Conservation (phyloP, 768 basidiomycete species). For the Lyophyllum decastes region DNA sequence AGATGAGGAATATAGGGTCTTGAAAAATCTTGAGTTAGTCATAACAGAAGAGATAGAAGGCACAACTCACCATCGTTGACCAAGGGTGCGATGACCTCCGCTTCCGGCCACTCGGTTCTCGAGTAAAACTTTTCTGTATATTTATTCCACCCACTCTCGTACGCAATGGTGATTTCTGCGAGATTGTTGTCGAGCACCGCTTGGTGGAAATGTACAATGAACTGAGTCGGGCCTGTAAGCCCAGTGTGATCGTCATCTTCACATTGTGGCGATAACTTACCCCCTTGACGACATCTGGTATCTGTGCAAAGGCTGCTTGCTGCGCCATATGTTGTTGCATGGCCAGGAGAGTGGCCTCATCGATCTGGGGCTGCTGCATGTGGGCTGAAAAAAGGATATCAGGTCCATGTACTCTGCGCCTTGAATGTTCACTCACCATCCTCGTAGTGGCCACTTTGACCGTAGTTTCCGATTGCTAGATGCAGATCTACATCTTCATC, state of each 20-base stretch:
- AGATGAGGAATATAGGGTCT: constrained; percentile 95
- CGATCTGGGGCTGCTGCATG: constrained; percentile 62
- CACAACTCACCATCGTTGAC: constrained; percentile 79
- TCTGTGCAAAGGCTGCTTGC: constrained; percentile 77
- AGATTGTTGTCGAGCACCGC: constrained; percentile 91
- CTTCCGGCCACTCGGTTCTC: constrained; percentile 96
- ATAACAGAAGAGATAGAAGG: background rate
- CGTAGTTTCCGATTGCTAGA: constrained; percentile 67
- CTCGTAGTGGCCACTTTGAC: constrained; percentile 68
- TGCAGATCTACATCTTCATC: constrained; percentile 81
- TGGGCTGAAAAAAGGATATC: constrained; percentile 35
- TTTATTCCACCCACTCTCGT: constrained; percentile 97
- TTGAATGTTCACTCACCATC: constrained; percentile 47
- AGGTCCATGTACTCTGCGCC: constrained; percentile 8
- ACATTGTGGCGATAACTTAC: constrained; percentile 46
- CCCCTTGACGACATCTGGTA: constrained; percentile 88
- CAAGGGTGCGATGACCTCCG: constrained; percentile 91
- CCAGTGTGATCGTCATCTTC: background rate
- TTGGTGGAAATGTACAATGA: constrained; percentile 94
- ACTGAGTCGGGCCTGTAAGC: constrained; percentile 44
- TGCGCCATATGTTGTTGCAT: constrained; percentile 86
- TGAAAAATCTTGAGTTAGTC: background rate
- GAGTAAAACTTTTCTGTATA: constrained; percentile 96
- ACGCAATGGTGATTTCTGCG: constrained; percentile 86
- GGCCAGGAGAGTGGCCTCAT: constrained; percentile 67